Percentiles rank a stretch among this genome's conserved stretches.
Conservation (phyloP, 208 protist genomes). For the Zelonia costaricensis region DNA sequence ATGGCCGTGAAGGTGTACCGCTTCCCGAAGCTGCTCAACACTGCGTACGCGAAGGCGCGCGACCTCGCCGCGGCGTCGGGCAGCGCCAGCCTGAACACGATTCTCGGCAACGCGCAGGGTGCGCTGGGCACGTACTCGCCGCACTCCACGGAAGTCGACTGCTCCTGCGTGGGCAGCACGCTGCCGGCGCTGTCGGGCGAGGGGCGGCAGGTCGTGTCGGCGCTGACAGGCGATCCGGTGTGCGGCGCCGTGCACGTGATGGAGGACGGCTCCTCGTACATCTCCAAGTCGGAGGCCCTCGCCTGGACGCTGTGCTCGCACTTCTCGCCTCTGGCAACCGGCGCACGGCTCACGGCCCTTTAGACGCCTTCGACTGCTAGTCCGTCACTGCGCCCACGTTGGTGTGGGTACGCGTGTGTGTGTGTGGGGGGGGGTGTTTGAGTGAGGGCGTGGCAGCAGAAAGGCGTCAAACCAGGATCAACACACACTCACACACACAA, state of each 20-base stretch:
- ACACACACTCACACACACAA: neutral
- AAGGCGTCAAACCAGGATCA: no score
- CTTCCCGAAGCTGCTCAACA: constrained; percentile 77
- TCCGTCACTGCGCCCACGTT: no score
- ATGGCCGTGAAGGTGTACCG: constrained; percentile 91
- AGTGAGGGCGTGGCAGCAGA: no score
- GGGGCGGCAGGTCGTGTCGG: constrained; percentile 55
- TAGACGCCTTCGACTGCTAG: constrained; percentile 25
- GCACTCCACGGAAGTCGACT: constrained; percentile 71
- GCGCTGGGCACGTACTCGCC: constrained; percentile 76
- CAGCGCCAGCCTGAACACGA: constrained; percentile 37
- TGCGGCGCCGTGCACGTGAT: constrained; percentile 54
- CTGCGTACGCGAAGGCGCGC: constrained; percentile 67
- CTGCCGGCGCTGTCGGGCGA: constrained; percentile 53
- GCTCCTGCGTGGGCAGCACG: constrained; percentile 29
- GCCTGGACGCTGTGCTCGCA: constrained; percentile 81
- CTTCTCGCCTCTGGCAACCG: constrained; percentile 77
- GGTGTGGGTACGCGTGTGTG: no score
- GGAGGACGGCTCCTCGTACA: constrained; percentile 62
- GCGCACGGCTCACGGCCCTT: constrained; percentile 48
- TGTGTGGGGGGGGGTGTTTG: no score
- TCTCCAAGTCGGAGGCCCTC: constrained; percentile 69
- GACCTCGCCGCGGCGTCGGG: constrained; percentile 50
- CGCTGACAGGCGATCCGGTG: constrained; percentile 48
- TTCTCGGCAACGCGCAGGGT: constrained; percentile 58